Conservation (phyloP, 208 protist genomes). For the Leishmania tropica region DNA sequence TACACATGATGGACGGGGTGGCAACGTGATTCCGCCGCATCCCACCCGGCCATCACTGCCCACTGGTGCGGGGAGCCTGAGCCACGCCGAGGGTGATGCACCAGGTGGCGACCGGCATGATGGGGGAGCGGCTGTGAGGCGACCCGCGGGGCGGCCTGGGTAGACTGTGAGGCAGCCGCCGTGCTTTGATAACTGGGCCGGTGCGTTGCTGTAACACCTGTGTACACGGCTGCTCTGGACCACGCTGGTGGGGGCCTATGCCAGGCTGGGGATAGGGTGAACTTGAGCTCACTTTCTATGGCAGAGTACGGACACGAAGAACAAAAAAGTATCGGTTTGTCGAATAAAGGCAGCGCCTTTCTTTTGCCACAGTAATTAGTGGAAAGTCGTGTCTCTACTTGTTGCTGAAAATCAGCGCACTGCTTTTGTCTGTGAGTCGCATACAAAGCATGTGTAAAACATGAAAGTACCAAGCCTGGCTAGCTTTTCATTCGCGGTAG, state of each 20-base stretch:
- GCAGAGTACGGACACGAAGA: neutral
- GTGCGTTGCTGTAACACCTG: neutral
- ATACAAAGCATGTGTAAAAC: neutral
- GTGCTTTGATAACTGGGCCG: neutral
- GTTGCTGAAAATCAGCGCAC: neutral
- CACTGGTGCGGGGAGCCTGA: neutral
- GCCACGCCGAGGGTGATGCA: neutral
- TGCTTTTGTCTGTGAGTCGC: neutral
- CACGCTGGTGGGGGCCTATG: neutral
- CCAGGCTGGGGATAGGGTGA: neutral
- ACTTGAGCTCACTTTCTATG: neutral
- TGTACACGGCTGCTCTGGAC: neutral
- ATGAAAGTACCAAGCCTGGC: neutral
- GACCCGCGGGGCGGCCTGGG: too few relatives aligned
- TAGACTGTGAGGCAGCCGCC: neutral
- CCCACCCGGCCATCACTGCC: neutral
- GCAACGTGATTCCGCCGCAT: neutral
- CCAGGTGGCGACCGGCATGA: neutral
- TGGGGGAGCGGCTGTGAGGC: neutral
- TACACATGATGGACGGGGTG: too few relatives aligned
- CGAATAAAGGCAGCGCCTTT: neutral
- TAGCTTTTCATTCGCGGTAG: neutral
- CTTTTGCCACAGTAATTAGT: neutral
- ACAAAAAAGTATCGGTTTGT: neutral
- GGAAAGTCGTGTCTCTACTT: too few relatives aligned